phyloP scores from a whole-genome alignment of 1,284 basidiomycete genomes.

The Ganoderma resinaceum region DNA sequence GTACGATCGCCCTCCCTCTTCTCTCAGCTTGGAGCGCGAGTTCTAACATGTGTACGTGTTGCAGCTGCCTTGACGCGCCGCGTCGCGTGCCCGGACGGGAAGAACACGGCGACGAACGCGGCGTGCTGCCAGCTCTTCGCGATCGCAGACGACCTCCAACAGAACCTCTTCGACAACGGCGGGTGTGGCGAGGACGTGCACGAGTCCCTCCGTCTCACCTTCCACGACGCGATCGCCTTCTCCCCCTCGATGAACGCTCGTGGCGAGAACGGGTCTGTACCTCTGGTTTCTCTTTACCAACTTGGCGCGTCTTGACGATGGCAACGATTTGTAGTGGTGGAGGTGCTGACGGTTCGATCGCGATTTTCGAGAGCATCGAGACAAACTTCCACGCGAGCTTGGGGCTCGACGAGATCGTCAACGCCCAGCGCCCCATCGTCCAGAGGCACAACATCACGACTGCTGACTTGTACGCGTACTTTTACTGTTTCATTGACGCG shows the following conservation, averaged over 20 bases:
- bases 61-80: constrained; percentile 34
- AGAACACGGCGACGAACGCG: constrained; percentile 42
- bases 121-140: constrained; percentile 49
- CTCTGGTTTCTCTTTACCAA: not conserved
- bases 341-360: constrained; percentile 38
- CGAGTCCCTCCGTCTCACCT: constrained; percentile 41
- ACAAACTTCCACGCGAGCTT: constrained; percentile 35
- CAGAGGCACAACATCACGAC: constrained; percentile 33
- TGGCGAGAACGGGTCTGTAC: constrained; percentile 30
- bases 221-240: constrained; percentile 42
- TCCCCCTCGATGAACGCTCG: constrained; percentile 29
- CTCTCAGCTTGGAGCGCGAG: not conserved
- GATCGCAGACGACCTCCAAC: constrained; percentile 45
- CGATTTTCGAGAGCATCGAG: constrained; percentile 34
- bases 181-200: constrained; percentile 39
- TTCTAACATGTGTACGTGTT: not conserved
- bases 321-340: constrained; percentile 26
- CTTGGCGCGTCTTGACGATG: not conserved
- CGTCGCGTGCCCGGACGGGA: constrained; percentile 34
- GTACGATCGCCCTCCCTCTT: constrained; percentile 7
- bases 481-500: not conserved
- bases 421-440: constrained; percentile 31
- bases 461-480: constrained; percentile 32
- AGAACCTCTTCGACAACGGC: constrained; percentile 44
- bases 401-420: constrained; percentile 31